phyloP scores from a whole-genome alignment of 768 basidiomycete genomes.

The Dendrothele bispora region DNA sequence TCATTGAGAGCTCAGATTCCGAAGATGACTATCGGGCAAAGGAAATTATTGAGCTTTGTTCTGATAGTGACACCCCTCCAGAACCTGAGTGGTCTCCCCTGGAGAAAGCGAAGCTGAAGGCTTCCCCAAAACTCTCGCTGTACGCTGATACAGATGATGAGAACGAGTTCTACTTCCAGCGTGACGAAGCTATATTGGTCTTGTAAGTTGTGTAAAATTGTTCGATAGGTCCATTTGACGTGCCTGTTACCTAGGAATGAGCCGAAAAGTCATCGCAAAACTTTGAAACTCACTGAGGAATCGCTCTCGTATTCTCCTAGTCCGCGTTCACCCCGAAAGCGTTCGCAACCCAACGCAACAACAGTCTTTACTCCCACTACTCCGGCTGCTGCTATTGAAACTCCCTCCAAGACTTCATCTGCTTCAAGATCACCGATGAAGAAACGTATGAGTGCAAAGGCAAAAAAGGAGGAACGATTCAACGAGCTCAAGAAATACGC shows the following conservation, averaged over 20 bases:
- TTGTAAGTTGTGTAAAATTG: slow-evolving; percentile 27
- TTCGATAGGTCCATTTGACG: neutral
- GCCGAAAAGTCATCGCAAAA: slow-evolving; percentile 47
- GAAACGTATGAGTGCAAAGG: slow-evolving; percentile 40
- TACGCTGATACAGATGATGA: slow-evolving; percentile 13
- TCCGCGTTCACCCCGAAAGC: slow-evolving; percentile 10
- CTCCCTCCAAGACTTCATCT: slow-evolving; percentile 4
- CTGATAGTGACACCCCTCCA: slow-evolving; percentile 7
- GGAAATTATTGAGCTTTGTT: slow-evolving; percentile 22
- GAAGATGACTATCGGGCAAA: slow-evolving; percentile 23
- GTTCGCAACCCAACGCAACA: slow-evolving; percentile 8
- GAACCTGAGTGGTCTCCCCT: neutral
- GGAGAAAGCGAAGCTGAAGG: neutral
- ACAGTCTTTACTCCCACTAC: neutral
- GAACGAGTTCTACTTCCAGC: neutral
- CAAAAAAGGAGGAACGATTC: slow-evolving; percentile 40
- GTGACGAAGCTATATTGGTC: slow-evolving; percentile 29
- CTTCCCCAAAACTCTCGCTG: neutral
- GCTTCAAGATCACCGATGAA: slow-evolving; percentile 12
- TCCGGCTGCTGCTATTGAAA: neutral
- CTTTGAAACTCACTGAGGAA: slow-evolving; percentile 31
- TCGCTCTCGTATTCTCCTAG: slow-evolving; percentile 7
- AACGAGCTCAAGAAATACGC: slow-evolving; percentile 53
- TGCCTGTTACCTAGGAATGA: slow-evolving; percentile 35
- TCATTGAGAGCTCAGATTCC: slow-evolving; percentile 36